A percentile compares a stretch with the other conserved stretches of the same genome.
These are phyloP conservation scores for Eutrema japonicum DNA, from an alignment of 345 rosid genomes.

Conservation along the genomic window DNA sequence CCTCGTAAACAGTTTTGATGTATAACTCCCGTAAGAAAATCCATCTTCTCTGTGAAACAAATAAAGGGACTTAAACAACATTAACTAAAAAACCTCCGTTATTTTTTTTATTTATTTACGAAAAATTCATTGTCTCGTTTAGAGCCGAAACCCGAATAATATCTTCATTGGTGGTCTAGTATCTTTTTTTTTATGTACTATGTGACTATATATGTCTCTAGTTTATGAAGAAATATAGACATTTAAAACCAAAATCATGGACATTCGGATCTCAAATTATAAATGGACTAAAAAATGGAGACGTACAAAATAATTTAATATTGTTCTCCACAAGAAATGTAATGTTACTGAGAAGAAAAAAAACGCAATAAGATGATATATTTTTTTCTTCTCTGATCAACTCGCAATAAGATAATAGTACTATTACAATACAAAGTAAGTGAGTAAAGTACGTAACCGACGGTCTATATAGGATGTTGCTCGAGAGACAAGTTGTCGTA, in stretches of 20 bases:
- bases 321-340: background rate
- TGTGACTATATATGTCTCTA: too few species aligned
- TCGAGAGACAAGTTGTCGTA: conserved; percentile 19
- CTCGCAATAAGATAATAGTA: too few species aligned
- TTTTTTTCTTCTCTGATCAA: too few species aligned
- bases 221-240: too few species aligned
- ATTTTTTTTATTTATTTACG: background rate
- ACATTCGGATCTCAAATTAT: background rate
- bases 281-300: background rate
- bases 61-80: conserved; percentile 3
- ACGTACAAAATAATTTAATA: background rate
- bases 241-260: conserved; percentile 1
- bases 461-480: conserved; percentile 19
- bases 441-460: background rate
- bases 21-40: conserved; percentile 9
- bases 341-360: background rate
- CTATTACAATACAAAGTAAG: background rate
- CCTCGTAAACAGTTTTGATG: background rate
- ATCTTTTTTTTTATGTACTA: background rate
- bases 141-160: background rate
- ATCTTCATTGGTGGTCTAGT: background rate
- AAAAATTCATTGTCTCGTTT: background rate
- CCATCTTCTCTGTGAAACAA: background rate
- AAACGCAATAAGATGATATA: background rate
- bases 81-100: background rate